Evolutionary conservation across 2,329 filamentous ascomycete genomes (phyloP).

Genomic region (Colletotrichum sp.): DNA sequence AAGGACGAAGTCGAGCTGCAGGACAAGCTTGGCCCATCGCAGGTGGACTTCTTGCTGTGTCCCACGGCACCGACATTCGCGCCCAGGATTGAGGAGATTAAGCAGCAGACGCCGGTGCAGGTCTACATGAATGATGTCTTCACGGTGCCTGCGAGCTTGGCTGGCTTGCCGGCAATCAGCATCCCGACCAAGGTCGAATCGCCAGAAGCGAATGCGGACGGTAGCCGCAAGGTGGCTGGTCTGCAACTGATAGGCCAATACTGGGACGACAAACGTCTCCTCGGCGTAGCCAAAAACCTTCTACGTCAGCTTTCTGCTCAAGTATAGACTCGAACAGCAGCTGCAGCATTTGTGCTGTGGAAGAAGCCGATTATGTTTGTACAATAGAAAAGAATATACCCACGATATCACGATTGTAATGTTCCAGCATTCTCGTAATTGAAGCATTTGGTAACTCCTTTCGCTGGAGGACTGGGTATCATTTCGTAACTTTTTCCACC

Average conservation of each 20-base stretch:
- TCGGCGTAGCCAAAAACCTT: slow-evolving; percentile 60
- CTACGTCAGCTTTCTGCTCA: slow-evolving; percentile 29
- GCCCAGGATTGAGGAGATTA: slow-evolving; percentile 66
- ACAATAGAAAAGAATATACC: slow-evolving; percentile 13
- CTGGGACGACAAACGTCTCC: slow-evolving; percentile 72
- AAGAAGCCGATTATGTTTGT: neutral
- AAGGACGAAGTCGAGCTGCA: slow-evolving; percentile 55
- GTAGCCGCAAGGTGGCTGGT: slow-evolving; percentile 48
- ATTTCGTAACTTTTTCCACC: neutral
- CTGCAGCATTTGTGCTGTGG: neutral
- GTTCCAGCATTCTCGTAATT: neutral
- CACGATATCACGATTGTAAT: neutral
- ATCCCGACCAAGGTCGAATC: slow-evolving; percentile 78
- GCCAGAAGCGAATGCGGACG: slow-evolving; percentile 31
- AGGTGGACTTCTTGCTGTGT: slow-evolving; percentile 85
- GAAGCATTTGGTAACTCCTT: neutral
- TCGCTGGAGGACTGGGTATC: slow-evolving; percentile 3
- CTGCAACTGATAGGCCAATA: slow-evolving; percentile 84
- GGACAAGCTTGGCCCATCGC: slow-evolving; percentile 61
- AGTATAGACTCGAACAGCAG: neutral
- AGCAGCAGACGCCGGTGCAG: slow-evolving; percentile 65
- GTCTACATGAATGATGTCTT: slow-evolving; percentile 94
- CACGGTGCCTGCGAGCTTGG: slow-evolving; percentile 92
- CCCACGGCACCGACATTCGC: slow-evolving; percentile 84
- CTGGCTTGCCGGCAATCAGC: slow-evolving; percentile 87